Conservation (phyloP, 495 filamentous ascomycete genomes). For the Poronia punctata region DNA sequence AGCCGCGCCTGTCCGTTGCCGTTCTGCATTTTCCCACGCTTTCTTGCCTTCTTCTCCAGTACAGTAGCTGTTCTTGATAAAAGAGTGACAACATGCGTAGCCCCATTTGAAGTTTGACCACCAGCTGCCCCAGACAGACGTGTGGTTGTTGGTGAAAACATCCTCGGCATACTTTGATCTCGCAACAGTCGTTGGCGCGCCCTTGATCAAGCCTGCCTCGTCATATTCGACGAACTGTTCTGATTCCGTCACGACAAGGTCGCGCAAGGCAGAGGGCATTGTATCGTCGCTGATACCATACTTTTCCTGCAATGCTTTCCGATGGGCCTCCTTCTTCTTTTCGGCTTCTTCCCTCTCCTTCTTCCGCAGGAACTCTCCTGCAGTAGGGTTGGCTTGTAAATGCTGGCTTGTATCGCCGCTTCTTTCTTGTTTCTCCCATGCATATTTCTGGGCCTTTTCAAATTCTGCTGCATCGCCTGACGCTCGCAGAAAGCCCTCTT, state of each 20-base stretch:
- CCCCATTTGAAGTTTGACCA: slow-evolving; percentile 95
- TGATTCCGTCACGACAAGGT: slow-evolving; percentile 64
- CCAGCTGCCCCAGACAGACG: slow-evolving; percentile 93
- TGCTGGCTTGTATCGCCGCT: slow-evolving; percentile 68
- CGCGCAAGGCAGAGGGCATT: slow-evolving; percentile 54
- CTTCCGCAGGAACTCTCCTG: slow-evolving; percentile 75
- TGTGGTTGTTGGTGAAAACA: slow-evolving; percentile 83
- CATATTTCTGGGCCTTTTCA: slow-evolving; percentile 78
- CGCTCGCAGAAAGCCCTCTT: slow-evolving; percentile 86
- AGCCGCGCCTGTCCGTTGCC: slow-evolving; percentile 45
- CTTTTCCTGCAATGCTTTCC: slow-evolving; percentile 69
- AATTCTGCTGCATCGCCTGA: slow-evolving; percentile 95
- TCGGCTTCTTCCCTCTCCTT: slow-evolving; percentile 67
- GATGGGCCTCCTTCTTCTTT: slow-evolving; percentile 56
- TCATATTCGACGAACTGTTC: slow-evolving; percentile 96
- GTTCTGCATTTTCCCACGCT: slow-evolving; percentile 62
- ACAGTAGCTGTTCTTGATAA: slow-evolving; percentile 93
- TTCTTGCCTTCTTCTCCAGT: slow-evolving; percentile 78
- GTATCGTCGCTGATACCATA: slow-evolving; percentile 68
- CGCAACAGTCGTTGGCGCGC: slow-evolving; percentile 62
- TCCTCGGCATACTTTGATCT: slow-evolving; percentile 92
- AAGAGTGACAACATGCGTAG: slow-evolving; percentile 92
- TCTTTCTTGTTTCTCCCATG: slow-evolving; percentile 90
- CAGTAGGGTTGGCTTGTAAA: slow-evolving; percentile 93
- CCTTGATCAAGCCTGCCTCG: slow-evolving; percentile 80